Conservation (phyloP, 2,329 filamentous ascomycete species). For the Plectosphaerella cucumerina region DNA sequence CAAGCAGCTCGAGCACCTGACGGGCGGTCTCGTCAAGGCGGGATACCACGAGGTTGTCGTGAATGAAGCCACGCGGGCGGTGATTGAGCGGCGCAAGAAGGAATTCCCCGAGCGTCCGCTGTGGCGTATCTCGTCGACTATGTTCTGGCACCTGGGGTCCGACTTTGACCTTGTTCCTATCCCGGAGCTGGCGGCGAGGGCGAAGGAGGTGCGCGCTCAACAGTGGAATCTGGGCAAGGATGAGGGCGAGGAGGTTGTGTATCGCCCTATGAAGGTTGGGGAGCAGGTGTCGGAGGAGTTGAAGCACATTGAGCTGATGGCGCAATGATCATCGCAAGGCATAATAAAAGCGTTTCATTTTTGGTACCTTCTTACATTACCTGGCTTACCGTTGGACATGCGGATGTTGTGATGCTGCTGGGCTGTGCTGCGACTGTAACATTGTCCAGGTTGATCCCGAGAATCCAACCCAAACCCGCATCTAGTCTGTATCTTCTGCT, state of each 20-base stretch:
- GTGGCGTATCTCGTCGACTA: slow-evolving; percentile 54
- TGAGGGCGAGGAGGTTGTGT: slow-evolving; percentile 46
- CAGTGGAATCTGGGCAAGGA: slow-evolving; percentile 46
- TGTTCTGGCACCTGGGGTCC: slow-evolving; percentile 57
- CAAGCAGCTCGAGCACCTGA: slow-evolving; percentile 59
- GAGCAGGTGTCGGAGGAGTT: slow-evolving; percentile 53
- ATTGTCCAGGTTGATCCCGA: too few relatives aligned
- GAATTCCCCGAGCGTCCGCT: slow-evolving; percentile 45
- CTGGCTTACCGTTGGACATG: too few relatives aligned
- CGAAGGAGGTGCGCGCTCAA: slow-evolving; percentile 37
- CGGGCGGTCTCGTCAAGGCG: slow-evolving; percentile 56
- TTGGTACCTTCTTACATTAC: too few relatives aligned
- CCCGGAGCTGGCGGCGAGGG: slow-evolving; percentile 39
- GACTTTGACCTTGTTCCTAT: slow-evolving; percentile 53
- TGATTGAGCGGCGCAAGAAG: slow-evolving; percentile 36
- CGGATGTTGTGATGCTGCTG: too few relatives aligned
- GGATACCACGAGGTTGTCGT: slow-evolving; percentile 60
- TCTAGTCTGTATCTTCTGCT: too few relatives aligned
- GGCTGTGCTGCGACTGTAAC: too few relatives aligned
- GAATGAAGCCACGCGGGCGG: slow-evolving; percentile 45
- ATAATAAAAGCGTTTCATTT: slow-evolving; percentile 1
- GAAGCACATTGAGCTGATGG: slow-evolving; percentile 50
- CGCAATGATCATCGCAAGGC: slow-evolving; percentile 18
- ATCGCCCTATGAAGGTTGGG: slow-evolving; percentile 53
- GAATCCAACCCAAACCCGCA: too few relatives aligned